Conservation (phyloP, 805 yeast species). For the Hanseniaspora valbyensis region DNA sequence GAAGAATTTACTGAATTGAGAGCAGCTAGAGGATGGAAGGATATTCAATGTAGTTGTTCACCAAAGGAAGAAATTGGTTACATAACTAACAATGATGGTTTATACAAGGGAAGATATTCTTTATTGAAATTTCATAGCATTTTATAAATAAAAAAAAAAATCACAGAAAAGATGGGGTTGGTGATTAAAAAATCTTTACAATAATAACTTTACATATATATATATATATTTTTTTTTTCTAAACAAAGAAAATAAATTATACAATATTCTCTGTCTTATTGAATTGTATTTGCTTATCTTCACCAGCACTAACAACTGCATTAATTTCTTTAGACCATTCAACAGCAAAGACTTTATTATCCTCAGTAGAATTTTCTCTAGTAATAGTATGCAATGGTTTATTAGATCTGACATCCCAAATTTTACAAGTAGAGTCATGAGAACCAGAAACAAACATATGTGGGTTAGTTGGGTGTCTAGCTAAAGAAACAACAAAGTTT, state of each 20-base stretch:
- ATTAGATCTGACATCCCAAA: slow-evolving; percentile 91
- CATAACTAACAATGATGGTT: slow-evolving; percentile 50
- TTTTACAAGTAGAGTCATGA: slow-evolving; percentile 91
- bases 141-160: not conserved
- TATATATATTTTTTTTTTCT: not conserved
- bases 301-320: slow-evolving; percentile 88
- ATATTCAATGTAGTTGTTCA: slow-evolving; percentile 25
- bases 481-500: slow-evolving; percentile 75
- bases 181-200: no score
- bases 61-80: slow-evolving; percentile 34
- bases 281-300: slow-evolving; percentile 84
- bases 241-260: not conserved
- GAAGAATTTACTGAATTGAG: slow-evolving; percentile 57
- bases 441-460: slow-evolving; percentile 81
- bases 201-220: no score
- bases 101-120: slow-evolving; percentile 75
- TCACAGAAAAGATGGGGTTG: not conserved
- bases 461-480: slow-evolving; percentile 63
- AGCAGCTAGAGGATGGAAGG: slow-evolving; percentile 52
- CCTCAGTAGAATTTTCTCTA: slow-evolving; percentile 49
- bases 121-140: slow-evolving; percentile 34
- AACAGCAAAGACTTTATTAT: slow-evolving; percentile 67
- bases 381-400: slow-evolving; percentile 70
- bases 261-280: slow-evolving; percentile 39
- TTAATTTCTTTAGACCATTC: slow-evolving; percentile 62